Base-by-base conservation (phyloP, 2,329 filamentous ascomycete species). In the Stromatinia cepivora region DNA sequence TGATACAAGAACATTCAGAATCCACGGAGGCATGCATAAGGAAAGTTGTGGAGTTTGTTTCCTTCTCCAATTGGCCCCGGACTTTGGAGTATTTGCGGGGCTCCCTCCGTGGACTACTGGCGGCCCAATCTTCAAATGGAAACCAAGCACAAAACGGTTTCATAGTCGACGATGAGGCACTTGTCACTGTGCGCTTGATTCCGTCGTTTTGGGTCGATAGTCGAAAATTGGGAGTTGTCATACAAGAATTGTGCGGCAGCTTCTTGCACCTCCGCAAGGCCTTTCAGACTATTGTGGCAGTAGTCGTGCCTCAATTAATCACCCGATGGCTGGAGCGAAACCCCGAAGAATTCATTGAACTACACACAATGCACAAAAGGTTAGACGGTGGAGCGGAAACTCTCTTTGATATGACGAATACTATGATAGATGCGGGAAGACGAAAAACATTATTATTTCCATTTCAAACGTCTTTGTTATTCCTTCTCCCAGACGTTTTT, bases 401-500 rank as follows among this genome's bases (percentile, higher is more conserved):
- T 0, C 81, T 91, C 34, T 90, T 91, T 75, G 89, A 91, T 74
- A 90, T 91, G 86, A 84, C 87, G 7, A 84, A 87, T 72, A 86
- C 86, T 4, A 83, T 88, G 39, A 82, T 84, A 48, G 88, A 90
- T 75, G 86, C 84, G 67, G 83, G 82, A 50, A 84, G 84, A 71
- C 83, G 85, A 61, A 87, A 84, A 72, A 82, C 82, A 4, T 79
- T 86, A 45, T 80, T 90, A 28, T 88, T 85, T 73, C 88, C 88
- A 22, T 81, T 91, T 65, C 89, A 91, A 76, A 87, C 84, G 2
- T 83, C 85, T 17, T 79, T 91, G 6, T 79, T 91, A 13, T 85
- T 91, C 70, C 81, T 91, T 11, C 80, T 90, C 11, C 89, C 89
- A 5, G 89, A 91, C 73, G 86, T 91, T 8, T 91, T 91, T 72